Conservation (phyloP, 768 basidiomycete genomes). For the Phallus indusiatus region DNA sequence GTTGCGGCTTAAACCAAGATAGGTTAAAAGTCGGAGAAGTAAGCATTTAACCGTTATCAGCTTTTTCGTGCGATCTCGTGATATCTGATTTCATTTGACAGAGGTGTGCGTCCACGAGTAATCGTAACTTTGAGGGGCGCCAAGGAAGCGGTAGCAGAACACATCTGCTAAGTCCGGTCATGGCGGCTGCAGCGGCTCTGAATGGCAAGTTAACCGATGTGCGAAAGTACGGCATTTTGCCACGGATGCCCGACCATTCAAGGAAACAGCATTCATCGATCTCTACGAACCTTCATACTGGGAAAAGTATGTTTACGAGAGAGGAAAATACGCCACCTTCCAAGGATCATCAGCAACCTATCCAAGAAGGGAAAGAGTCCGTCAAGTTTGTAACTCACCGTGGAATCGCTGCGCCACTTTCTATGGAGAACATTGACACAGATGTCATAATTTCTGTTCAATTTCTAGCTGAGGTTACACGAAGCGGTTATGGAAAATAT, state of each 20-base stretch:
- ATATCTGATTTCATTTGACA: slow-evolving; percentile 20
- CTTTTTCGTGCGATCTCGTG: neutral
- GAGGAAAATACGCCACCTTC: slow-evolving; percentile 3
- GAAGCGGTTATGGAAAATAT: slow-evolving; percentile 76
- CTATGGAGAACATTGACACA: slow-evolving; percentile 81
- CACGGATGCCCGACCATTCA: slow-evolving; percentile 1
- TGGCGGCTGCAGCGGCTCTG: slow-evolving; percentile 87
- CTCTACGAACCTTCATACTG: neutral
- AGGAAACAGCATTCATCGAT: neutral
- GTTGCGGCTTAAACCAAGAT: slow-evolving; percentile 91
- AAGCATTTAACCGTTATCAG: neutral
- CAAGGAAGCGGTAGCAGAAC: slow-evolving; percentile 83
- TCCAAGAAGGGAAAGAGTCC: slow-evolving; percentile 36
- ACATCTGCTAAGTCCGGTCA: slow-evolving; percentile 81
- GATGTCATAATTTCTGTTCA: slow-evolving; percentile 93
- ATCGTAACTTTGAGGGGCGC: slow-evolving; percentile 89
- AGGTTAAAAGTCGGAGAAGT: slow-evolving; percentile 62
- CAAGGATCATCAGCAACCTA: slow-evolving; percentile 21
- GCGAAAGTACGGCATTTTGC: slow-evolving; percentile 53
- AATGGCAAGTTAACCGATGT: slow-evolving; percentile 81
- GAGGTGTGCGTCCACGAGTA: slow-evolving; percentile 86
- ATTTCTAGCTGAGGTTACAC: slow-evolving; percentile 84
- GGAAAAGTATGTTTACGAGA: neutral
- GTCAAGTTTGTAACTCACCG: slow-evolving; percentile 59
- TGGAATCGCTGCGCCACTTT: slow-evolving; percentile 71